Evolutionary conservation across 192 early-diverging fungal species (phyloP).

Genomic region (Coemansia sp.): DNA sequence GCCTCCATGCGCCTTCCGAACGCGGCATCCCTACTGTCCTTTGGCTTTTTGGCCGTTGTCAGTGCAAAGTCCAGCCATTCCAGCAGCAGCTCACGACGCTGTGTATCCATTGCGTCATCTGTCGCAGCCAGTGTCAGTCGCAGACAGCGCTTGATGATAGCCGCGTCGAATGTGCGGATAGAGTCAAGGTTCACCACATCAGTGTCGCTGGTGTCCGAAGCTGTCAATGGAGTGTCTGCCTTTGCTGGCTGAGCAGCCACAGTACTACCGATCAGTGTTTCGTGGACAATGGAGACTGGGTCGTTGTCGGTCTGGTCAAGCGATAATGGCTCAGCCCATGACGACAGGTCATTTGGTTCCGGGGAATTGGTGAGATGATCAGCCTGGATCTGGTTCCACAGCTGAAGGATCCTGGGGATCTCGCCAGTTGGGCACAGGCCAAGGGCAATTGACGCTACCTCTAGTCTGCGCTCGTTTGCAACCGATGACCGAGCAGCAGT

Average conservation of each 20-base stretch:
- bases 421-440: constrained; percentile 30
- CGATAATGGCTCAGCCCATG: not conserved
- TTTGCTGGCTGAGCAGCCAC: not conserved
- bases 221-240: not conserved
- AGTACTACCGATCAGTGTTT: constrained; percentile 2
- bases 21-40: not conserved
- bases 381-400: constrained; percentile 17
- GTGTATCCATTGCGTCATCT: not conserved
- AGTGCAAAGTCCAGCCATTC: constrained; percentile 45
- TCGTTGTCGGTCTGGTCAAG: not conserved
- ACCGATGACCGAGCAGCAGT: not conserved
- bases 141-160: constrained; percentile 36
- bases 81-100: constrained; percentile 25
- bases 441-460: constrained; percentile 30
- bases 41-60: constrained; percentile 14
- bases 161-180: constrained; percentile 43
- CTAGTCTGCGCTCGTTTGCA: constrained; percentile 9
- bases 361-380: not conserved
- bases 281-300: not conserved
- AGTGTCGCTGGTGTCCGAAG: not conserved
- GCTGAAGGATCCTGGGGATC: constrained; percentile 22
- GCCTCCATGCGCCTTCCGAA: constrained; percentile 20
- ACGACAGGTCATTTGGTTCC: not conserved
- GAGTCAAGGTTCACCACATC: constrained; percentile 9
- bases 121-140: not conserved